Evolutionary conservation across 1,139 yeast species (phyloP), one percentile per base, ranked within the genome.

Genomic region (Scheffersomyces segobiensis): DNA sequence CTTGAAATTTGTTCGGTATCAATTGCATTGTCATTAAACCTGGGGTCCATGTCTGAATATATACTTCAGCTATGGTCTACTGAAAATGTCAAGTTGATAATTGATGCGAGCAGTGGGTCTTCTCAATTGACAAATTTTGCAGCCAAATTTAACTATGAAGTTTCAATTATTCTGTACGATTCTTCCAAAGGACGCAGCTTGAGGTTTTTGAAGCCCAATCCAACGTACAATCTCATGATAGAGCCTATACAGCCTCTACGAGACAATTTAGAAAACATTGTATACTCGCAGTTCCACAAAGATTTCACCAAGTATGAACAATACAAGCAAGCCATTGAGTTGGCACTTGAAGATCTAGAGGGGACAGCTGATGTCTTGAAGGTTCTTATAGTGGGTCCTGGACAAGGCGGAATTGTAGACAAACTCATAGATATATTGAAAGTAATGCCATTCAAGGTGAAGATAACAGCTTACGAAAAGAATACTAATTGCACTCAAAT

Each of bases 361-460:
- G 19, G 42, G 39, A 22, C n/a, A 17, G 18, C 18, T n/a, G 24
- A 24, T 14, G 18, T 21, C 0, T 42, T 70, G 3, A 58, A 60
- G 0, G 73, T 91, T 4, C 80, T 91, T 7, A 81, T 93, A 1
- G 87, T 89, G 3, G 98, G 98, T 0, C 96, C 97, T 0, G 98
- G 98, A 0, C 75, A 91, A 56, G 98, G 98, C 0, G 93, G 95
- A 0, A 72, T 92, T 49, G 86, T 91, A 1, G 87, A 87, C 54
- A 55, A 70, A 74, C 21, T 85, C 86, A 2, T 72, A 85, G 6
- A 65, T 69, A 1, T 61, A 62, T 62, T 59, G 70, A 14, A 62
- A 70, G 0, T 62, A 62, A 46, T 74, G 81, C 18, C 71, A 71
- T 24, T 50, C 46, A 21, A 20, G 4, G 50, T 55, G 52, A 26